Percentiles rank a stretch among this genome's conserved stretches.
phyloP scores from a whole-genome alignment of 192 early-diverging fungal species.

The Glomus cerebriforme region DNA sequence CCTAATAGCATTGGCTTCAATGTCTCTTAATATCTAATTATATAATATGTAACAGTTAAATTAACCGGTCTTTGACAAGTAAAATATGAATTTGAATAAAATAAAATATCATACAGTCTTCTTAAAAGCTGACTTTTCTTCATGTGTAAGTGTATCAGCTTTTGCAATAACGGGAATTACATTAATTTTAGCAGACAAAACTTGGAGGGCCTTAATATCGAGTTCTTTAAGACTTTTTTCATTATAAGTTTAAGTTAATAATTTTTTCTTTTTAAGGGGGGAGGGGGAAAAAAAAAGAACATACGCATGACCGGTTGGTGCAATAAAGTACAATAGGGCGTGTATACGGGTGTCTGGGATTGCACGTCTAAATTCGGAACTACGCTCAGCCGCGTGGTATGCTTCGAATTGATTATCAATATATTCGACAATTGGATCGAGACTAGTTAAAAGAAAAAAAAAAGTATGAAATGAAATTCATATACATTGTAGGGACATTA shows the following conservation, averaged over 20 bases:
- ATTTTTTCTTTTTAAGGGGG: background rate
- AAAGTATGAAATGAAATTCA: background rate
- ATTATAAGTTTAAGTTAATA: background rate
- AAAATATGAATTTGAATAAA: background rate
- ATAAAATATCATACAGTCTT: conserved; percentile 47
- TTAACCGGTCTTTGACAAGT: background rate
- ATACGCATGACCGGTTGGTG: conserved; percentile 90
- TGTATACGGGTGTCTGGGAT: conserved; percentile 92
- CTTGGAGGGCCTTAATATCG: conserved; percentile 68
- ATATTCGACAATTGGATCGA: conserved; percentile 92
- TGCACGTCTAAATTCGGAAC: conserved; percentile 69
- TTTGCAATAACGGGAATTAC: conserved; percentile 86
- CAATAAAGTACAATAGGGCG: conserved; percentile 96
- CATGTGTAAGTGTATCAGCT: conserved; percentile 71
- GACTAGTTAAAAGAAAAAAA: conserved; percentile 47
- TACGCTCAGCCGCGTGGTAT: conserved; percentile 84
- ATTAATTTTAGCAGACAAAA: conserved; percentile 73
- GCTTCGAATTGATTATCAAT: conserved; percentile 95
- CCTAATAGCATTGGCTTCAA: conserved; percentile 63
- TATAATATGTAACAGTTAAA: background rate
- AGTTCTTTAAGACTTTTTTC: conserved; percentile 50
- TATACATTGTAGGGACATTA: background rate
- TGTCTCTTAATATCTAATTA: conserved; percentile 60
- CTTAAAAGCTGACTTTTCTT: conserved; percentile 69
- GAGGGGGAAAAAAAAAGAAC: too few relatives aligned